phyloP scores from a whole-genome alignment of 176 grass and related monocot species.

The bread wheat (Triticum aestivum) region IWGSC_CS_RefSeq_v2.1 NC_057813.1:14490773-14491272 shows the following conservation, averaged over 20 bases:
- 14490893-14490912: not conserved
- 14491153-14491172: no score
- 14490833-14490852: not conserved
- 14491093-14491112: not conserved
- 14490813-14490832: not conserved
- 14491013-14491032: not conserved
- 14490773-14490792: not conserved
- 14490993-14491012: not conserved
- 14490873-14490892: not conserved
- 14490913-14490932: not conserved
- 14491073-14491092: not conserved
- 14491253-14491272: not conserved
- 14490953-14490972: not conserved
- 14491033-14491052: not conserved
- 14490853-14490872: not conserved
- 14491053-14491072: not conserved
- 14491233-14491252: not conserved
- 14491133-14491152: no score
- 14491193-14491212: no score
- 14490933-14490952: not conserved
- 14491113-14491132: no score
- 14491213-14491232: not conserved
- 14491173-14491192: no score
- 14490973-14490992: not conserved
- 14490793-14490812: no score